Base-by-base conservation (phyloP, 75 land plant genomes). In the Cryptomeria japonica region DNA sequence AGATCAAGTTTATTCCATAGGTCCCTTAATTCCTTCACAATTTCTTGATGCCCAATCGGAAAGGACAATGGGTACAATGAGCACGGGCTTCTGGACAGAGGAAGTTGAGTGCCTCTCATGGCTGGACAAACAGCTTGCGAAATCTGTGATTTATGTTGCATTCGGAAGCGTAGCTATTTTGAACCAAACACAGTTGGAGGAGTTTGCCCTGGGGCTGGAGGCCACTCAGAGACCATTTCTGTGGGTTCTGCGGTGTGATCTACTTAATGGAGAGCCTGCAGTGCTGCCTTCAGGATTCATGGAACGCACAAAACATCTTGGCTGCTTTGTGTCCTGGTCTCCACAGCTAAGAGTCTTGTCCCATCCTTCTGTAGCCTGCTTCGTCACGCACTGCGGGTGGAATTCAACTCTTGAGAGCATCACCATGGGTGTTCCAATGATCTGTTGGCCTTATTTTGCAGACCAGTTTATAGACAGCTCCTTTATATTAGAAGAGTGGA, bases 381-480 rank as follows among this genome's bases (percentile, higher is more conserved):
- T 86, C 14, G 19, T 86, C 36, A 86, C 77, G 9, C 87, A 86
- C 44, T 61, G 79, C 16, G 87, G 88, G 18, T 87, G 87, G 88
- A 87, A 83, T 84, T 87, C 88, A 34, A 87, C 86, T 13, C 15
- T 49, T 10, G 88, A 87, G 22, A 78, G 84, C 70, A 80, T 87
- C 61, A 4, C 46, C 25, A 58, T 39, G 47, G 88, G 88, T 1
- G 36, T 87, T 12, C 88, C 86, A 4, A 87, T 87, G 56, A 47
- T 87, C 31, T 51, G 86, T 28, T 87, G 88, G 88, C 88, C 88
- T 49, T 87, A 25, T 37, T 53, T 31, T 34, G 86, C 36, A n/a
- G 88, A 87, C 32, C 88, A 87, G 83, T 58, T 42, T 87, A 14
- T 87, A 8, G 83, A 87, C 28, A 15, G 84, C 16, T 4, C 39